These are phyloP conservation scores for Penstemon barbatus DNA, from an alignment of 257 asterid species.

Conservation along the genomic window DNA sequence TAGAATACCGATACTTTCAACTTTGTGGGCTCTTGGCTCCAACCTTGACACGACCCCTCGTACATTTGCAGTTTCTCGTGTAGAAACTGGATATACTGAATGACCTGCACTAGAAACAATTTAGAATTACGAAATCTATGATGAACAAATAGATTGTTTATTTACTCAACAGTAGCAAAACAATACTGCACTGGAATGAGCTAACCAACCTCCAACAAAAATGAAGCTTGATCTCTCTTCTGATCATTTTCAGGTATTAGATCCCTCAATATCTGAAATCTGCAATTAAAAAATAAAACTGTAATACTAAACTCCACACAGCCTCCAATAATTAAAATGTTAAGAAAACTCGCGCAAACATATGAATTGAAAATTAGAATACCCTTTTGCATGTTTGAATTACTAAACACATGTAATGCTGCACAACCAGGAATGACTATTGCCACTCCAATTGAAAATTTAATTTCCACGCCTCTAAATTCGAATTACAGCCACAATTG, in stretches of 20 bases:
- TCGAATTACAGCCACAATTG: background rate
- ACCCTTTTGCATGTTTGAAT: too few relatives aligned
- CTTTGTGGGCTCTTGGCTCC: slow-evolving; percentile 77
- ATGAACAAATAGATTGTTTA: background rate
- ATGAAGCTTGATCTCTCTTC: slow-evolving; percentile 82
- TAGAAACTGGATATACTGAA: slow-evolving; percentile 77
- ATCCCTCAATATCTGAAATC: slow-evolving; percentile 73
- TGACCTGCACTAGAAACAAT: slow-evolving; percentile 60
- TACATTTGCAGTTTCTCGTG: slow-evolving; percentile 66
- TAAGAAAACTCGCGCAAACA: too few relatives aligned
- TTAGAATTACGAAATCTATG: slow-evolving; percentile 18
- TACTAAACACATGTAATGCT: too few relatives aligned
- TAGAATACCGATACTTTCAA: slow-evolving; percentile 61
- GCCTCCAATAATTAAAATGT: background rate
- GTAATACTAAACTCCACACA: slow-evolving; percentile 22
- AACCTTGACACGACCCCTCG: slow-evolving; percentile 64
- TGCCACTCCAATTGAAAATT: background rate
- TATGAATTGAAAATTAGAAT: too few relatives aligned
- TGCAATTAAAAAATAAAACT: slow-evolving; percentile 30
- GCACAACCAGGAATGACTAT: background rate
- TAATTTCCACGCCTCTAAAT: background rate
- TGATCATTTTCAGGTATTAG: slow-evolving; percentile 80
- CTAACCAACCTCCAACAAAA: slow-evolving; percentile 70
- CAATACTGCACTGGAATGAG: slow-evolving; percentile 24
- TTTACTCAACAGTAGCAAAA: slow-evolving; percentile 7